Evolutionary conservation across 768 basidiomycete species (phyloP), one percentile per base, ranked within the genome.

Genomic region (Lactifluus hygrophoroides): DNA sequence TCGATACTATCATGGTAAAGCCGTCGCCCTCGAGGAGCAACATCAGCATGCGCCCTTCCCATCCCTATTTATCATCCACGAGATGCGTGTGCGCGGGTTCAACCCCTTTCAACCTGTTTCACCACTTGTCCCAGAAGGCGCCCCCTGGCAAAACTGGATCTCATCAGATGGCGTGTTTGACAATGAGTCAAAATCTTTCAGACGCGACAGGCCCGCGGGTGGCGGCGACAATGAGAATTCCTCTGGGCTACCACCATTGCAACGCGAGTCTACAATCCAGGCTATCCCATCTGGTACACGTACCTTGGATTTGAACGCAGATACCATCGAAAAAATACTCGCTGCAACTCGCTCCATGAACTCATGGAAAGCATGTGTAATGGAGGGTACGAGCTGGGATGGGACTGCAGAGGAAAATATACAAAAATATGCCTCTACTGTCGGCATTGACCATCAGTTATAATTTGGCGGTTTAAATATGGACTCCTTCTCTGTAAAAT

Each of bases 1-100:
- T 63, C 58, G 53, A 53, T 43, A 56, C 47, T 68, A 60, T 49
- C 73, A 74, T 46, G 69, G 70, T n/a, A 73, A 72, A 64, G 71
- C 68, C 23, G 61, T 71, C 27, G 70, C 66, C 47, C 66, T 75
- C 44, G 69, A 74, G 38, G 65, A 67, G 49, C 57, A 56, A 11
- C 64, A 74, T 52, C 51, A 5, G 4, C 28, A 69, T 56, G 70
- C 63, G 10, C 71, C 71, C 0, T 72, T 73, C 62, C 68, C 71
- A 38, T 59, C 68, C 46, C 54, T 71, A 19, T 71, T 73, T 61
- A 67, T 72, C 40, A 63, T 70, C 51, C 73, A 73, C 45, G 71
- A 75, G 61, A 70, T 71, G 69, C 70, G 72, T 11, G 70, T 71
- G 51, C 70, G 69, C 38, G 71, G 65, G 19, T 66, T 57, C 44